Percentiles rank a stretch among this genome's conserved stretches.
Evolutionary conservation across 2,329 filamentous ascomycete genomes (phyloP).

Genomic region (Fusarium begoniae): DNA sequence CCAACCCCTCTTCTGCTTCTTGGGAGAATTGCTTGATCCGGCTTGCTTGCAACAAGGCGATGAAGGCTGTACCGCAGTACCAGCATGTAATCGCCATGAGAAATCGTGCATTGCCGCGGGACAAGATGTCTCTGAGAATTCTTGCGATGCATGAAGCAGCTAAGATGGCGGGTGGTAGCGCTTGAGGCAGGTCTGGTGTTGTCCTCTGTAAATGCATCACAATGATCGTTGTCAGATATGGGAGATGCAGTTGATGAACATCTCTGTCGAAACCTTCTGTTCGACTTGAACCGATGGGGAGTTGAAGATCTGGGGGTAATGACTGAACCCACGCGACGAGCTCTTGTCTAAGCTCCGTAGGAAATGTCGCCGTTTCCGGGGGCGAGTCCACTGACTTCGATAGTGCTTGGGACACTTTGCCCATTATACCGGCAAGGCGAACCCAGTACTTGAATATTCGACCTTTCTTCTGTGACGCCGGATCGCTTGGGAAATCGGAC

Average conservation of each 20-base stretch:
- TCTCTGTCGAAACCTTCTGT: slow-evolving; percentile 51
- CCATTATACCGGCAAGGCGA: slow-evolving; percentile 51
- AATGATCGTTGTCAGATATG: slow-evolving; percentile 54
- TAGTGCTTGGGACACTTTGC: slow-evolving; percentile 51
- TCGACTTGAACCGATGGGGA: slow-evolving; percentile 11
- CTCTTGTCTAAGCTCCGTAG: slow-evolving; percentile 23
- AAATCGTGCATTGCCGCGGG: slow-evolving; percentile 51
- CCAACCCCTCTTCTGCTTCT: slow-evolving; percentile 31
- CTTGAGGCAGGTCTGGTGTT: slow-evolving; percentile 47
- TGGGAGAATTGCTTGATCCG: slow-evolving; percentile 28
- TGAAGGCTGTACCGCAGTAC: slow-evolving; percentile 54
- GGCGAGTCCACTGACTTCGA: slow-evolving; percentile 23
- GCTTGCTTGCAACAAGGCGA: slow-evolving; percentile 51
- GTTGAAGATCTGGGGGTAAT: slow-evolving; percentile 25
- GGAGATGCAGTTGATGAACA: slow-evolving; percentile 53
- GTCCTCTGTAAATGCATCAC: slow-evolving; percentile 51
- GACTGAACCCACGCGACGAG: slow-evolving; percentile 29
- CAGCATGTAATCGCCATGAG: slow-evolving; percentile 55
- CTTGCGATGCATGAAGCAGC: slow-evolving; percentile 35
- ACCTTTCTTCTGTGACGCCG: slow-evolving; percentile 46
- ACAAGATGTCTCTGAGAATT: slow-evolving; percentile 49
- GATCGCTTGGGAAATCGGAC: slow-evolving; percentile 50
- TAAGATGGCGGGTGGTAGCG: slow-evolving; percentile 26
- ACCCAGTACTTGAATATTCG: slow-evolving; percentile 55
- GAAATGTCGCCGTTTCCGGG: slow-evolving; percentile 3